Evolutionary conservation across 305 asterid species (phyloP).

Genomic region (Lippia alba): DNA sequence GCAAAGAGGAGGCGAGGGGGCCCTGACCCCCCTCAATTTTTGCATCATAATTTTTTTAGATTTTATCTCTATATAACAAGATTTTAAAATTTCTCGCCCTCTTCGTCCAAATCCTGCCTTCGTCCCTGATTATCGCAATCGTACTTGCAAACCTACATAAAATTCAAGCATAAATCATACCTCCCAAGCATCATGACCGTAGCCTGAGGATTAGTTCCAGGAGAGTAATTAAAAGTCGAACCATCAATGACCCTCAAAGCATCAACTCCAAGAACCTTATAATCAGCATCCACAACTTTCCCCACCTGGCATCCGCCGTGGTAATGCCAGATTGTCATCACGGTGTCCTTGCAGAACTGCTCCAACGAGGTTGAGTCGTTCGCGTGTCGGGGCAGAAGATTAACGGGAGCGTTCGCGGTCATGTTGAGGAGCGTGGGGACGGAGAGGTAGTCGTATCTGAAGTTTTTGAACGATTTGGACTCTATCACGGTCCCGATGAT

Average conservation of each 20-base stretch:
- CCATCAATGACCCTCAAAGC: constrained; percentile 79
- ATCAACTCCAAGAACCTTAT: constrained; percentile 61
- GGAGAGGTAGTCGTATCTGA: constrained; percentile 54
- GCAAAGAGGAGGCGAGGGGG: too few relatives aligned
- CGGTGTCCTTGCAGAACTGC: constrained; percentile 81
- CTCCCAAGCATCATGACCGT: constrained; percentile 97
- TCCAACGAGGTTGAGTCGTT: constrained; percentile 71
- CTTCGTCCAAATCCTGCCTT: too few relatives aligned
- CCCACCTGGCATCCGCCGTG: constrained; percentile 90
- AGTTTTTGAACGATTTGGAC: constrained; percentile 61
- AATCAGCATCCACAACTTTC: constrained; percentile 64
- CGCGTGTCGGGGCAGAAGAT: constrained; percentile 66
- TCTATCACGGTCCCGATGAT: constrained; percentile 65
- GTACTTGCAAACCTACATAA: not conserved
- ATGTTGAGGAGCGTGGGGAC: constrained; percentile 65
- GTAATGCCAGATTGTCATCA: constrained; percentile 92
- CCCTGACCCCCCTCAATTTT: too few relatives aligned
- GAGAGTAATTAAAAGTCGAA: constrained; percentile 74
- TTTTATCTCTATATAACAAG: too few relatives aligned
- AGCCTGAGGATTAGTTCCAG: constrained; percentile 95
- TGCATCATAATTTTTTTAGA: too few relatives aligned
- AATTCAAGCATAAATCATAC: constrained; percentile 33
- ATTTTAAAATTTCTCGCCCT: too few relatives aligned
- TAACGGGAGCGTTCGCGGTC: constrained; percentile 70
- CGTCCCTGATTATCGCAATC: not conserved